Base-by-base conservation (phyloP, 306 rosid species). In the Lathyrus sativus region DNA sequence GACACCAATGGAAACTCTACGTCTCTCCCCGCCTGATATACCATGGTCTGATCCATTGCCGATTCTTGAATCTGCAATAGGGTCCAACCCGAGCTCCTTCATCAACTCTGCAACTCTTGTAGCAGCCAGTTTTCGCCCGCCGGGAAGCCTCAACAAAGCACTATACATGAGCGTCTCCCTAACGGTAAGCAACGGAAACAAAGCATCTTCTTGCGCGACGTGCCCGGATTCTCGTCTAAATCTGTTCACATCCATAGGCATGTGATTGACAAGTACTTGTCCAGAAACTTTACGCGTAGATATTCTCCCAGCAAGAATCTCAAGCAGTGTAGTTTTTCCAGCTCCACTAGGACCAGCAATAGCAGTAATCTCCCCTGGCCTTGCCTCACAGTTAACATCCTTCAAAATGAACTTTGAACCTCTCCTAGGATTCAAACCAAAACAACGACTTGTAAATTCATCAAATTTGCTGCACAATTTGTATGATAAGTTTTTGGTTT, bases 341-440 rank as follows among this genome's bases (percentile, higher is more conserved):
- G 98, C 98, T 35, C 98, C 98, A 81, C 98, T 92, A n/a, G 96
- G 98, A 50, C 98, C 98, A 2, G 88, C 98, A 65, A 92, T 92
- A 3, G 96, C 96, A 8, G 99, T 93, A 7, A 93, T 42, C 71
- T 88, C 90, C 37, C 85, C 87, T 31, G 90, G 88, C 81, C 83
- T 86, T 57, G 96, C 97, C 58, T 88, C 96, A 53, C 97, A 93
- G 37, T 63, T 88, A 4, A 93, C 89, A 73, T 81, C 79, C 84
- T 81, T 90, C 85, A 93, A 72, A 70, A 93, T 84, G 81, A 82
- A 81, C 57, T 74, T 90, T 3, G 65, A 72, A 54, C 51, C 78
- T 26, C 75, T 73, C 71, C 29, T 78, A 22, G 76, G 78, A 78
- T 46, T 73, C 22, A 68, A 76, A 62, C 85, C 85, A 67, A 67